These are phyloP conservation scores for Phytopythium cucurbitacearum DNA, from an alignment of 352 stramenopile genomes.

Conservation along the genomic window DNA sequence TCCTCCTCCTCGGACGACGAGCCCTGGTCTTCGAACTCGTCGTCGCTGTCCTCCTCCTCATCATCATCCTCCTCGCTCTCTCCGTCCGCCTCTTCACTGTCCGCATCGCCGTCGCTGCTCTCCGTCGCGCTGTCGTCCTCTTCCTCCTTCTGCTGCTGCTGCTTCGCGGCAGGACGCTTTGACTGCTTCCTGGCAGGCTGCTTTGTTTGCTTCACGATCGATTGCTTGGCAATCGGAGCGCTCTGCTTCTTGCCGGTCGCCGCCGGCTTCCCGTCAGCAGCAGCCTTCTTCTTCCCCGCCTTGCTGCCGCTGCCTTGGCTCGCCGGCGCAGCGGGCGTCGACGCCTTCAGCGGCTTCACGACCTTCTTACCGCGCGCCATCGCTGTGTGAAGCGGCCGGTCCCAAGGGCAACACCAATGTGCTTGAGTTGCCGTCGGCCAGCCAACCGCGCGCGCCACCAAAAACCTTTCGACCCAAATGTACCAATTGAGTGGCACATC, in stretches of 20 bases:
- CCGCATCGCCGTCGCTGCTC: constrained; percentile 56
- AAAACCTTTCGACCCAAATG: neutral
- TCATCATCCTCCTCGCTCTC: constrained; percentile 43
- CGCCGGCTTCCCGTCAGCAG: constrained; percentile 19
- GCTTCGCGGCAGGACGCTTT: constrained; percentile 12
- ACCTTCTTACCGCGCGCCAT: constrained; percentile 42
- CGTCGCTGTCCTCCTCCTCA: constrained; percentile 39
- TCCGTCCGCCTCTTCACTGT: constrained; percentile 34
- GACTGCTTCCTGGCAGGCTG: constrained; percentile 15
- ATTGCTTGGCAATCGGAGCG: constrained; percentile 1
- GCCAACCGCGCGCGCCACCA: constrained; percentile 4
- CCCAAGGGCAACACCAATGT: no score
- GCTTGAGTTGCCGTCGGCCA: neutral
- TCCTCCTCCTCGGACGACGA: constrained; percentile 68
- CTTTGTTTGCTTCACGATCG: constrained; percentile 8
- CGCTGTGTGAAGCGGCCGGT: neutral
- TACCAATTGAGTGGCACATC: constrained; percentile 1
- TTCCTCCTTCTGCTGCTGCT: constrained; percentile 15
- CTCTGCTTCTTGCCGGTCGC: constrained; percentile 10
- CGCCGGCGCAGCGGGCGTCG: constrained; percentile 10
- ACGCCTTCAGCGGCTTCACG: constrained; percentile 30
- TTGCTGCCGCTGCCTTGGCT: constrained; percentile 4
- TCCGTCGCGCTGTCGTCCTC: constrained; percentile 49
- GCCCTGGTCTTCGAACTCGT: constrained; percentile 85
- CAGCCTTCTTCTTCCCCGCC: constrained; percentile 25